These are phyloP conservation scores for Penicillium sp. DNA, from an alignment of 2,329 filamentous ascomycete species.

Conservation along the genomic window DNA sequence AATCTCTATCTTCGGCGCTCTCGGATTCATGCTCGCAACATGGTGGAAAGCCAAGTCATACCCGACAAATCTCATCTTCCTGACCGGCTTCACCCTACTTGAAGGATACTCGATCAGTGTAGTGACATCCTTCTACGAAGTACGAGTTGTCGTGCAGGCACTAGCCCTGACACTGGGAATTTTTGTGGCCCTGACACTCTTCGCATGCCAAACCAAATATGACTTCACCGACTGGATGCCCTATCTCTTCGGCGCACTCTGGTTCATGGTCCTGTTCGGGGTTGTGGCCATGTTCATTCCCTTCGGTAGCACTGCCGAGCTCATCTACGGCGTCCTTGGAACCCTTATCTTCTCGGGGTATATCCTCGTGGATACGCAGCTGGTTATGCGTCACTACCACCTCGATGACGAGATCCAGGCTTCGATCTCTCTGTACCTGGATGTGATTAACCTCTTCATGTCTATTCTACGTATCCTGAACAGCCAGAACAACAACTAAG, in stretches of 20 bases:
- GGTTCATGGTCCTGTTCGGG: slow-evolving; percentile 87
- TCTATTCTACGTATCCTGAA: slow-evolving; percentile 94
- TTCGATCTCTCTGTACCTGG: slow-evolving; percentile 89
- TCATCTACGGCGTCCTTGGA: slow-evolving; percentile 75
- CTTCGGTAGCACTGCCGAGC: slow-evolving; percentile 74
- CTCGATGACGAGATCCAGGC: slow-evolving; percentile 98
- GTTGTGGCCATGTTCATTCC: slow-evolving; percentile 92
- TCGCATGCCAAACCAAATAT: slow-evolving; percentile 96
- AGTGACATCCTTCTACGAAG: slow-evolving; percentile 86
- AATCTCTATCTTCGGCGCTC: slow-evolving; percentile 77
- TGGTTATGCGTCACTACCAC: slow-evolving; percentile 93
- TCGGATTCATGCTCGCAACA: slow-evolving; percentile 80
- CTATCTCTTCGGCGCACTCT: slow-evolving; percentile 86
- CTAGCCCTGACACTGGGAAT: slow-evolving; percentile 75
- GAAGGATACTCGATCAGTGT: slow-evolving; percentile 94
- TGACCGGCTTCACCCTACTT: slow-evolving; percentile 81
- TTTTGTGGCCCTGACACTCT: slow-evolving; percentile 66
- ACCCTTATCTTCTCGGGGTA: slow-evolving; percentile 92
- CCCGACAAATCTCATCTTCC: slow-evolving; percentile 90
- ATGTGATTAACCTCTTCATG: slow-evolving; percentile 96
- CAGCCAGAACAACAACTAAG: slow-evolving; percentile 88
- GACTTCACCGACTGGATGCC: slow-evolving; percentile 98
- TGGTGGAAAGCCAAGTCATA: slow-evolving; percentile 97
- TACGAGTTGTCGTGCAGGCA: slow-evolving; percentile 81
- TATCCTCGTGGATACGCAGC: slow-evolving; percentile 92